phyloP scores from a whole-genome alignment of 2,329 filamentous ascomycete species.

The Trichoderma oligosporum region DNA sequence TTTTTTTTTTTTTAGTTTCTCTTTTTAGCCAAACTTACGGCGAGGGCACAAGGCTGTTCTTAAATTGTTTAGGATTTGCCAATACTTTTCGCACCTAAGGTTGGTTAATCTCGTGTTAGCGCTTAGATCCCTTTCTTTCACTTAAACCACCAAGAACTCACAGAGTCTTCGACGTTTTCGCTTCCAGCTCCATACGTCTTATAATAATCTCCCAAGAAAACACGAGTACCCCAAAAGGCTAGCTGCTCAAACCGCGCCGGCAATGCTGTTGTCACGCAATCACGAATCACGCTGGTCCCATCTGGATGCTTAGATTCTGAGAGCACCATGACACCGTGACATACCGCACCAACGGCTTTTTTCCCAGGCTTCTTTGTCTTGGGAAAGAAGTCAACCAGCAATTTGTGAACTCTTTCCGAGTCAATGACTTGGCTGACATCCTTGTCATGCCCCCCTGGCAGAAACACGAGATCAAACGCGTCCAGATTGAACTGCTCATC shows the following conservation, averaged over 20 bases:
- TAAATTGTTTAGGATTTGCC: slow-evolving; percentile 43
- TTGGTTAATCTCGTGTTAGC: not conserved
- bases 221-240: slow-evolving; percentile 47
- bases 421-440: slow-evolving; percentile 49
- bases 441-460: slow-evolving; percentile 54
- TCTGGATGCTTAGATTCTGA: slow-evolving; percentile 39
- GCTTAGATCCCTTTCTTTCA: not conserved
- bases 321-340: slow-evolving; percentile 52
- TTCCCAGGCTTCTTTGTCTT: slow-evolving; percentile 41
- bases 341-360: slow-evolving; percentile 47
- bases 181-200: slow-evolving; percentile 53
- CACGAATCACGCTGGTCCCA: slow-evolving; percentile 45
- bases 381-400: slow-evolving; percentile 47
- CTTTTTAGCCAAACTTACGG: slow-evolving; percentile 36
- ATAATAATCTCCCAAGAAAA: slow-evolving; percentile 52
- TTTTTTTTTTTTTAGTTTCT: not conserved
- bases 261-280: slow-evolving; percentile 47
- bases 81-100: slow-evolving; percentile 44
- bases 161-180: slow-evolving; percentile 45
- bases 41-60: slow-evolving; percentile 38
- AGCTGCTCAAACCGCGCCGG: slow-evolving; percentile 47
- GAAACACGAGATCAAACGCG: slow-evolving; percentile 45
- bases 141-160: slow-evolving; percentile 27
- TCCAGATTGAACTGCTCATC: slow-evolving; percentile 42
- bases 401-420: slow-evolving; percentile 41